A percentile compares a stretch with the other conserved stretches of the same genome.
phyloP scores from a whole-genome alignment of 768 basidiomycete species.

The Calocybe indica region DNA sequence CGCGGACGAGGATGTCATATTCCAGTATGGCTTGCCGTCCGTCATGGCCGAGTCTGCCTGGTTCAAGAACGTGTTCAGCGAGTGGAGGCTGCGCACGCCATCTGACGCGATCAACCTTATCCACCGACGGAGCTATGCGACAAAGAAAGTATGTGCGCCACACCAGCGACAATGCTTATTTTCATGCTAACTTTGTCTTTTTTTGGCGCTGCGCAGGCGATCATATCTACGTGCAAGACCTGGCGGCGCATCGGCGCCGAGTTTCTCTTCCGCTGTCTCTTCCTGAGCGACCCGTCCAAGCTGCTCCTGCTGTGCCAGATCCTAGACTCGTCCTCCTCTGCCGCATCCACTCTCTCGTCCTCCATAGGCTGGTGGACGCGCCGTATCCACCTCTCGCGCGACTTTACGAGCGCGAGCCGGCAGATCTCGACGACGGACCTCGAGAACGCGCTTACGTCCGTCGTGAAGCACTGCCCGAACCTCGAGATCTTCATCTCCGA shows the following conservation, averaged over 20 bases:
- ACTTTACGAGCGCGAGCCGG: conserved; percentile 28
- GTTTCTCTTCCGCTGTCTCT: conserved; percentile 63
- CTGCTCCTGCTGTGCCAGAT: conserved; percentile 45
- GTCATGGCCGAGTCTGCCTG: conserved; percentile 61
- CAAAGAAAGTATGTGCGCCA: conserved; percentile 52
- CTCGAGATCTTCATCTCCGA: conserved; percentile 70
- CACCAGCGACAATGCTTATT: not conserved
- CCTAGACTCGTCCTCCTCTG: conserved; percentile 38
- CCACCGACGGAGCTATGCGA: conserved; percentile 56
- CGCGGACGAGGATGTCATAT: conserved; percentile 64
- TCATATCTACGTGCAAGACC: conserved; percentile 59
- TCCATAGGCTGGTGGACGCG: conserved; percentile 67
- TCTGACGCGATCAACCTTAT: conserved; percentile 51
- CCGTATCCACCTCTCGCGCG: conserved; percentile 63
- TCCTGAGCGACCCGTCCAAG: conserved; percentile 56
- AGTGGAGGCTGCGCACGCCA: conserved; percentile 58
- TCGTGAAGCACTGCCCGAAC: conserved; percentile 64
- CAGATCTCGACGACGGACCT: conserved; percentile 40
- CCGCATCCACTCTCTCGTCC: conserved; percentile 29
- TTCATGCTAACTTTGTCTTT: conserved; percentile 1
- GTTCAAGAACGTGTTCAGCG: conserved; percentile 42
- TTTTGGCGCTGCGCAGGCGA: conserved; percentile 40
- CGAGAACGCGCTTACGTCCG: conserved; percentile 47
- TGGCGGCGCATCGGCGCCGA: conserved; percentile 61
- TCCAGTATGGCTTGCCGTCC: conserved; percentile 55